Evolutionary conservation across 202 grass and related monocot species (phyloP).

Genomic region (Brachypodium distachyon): DNA sequence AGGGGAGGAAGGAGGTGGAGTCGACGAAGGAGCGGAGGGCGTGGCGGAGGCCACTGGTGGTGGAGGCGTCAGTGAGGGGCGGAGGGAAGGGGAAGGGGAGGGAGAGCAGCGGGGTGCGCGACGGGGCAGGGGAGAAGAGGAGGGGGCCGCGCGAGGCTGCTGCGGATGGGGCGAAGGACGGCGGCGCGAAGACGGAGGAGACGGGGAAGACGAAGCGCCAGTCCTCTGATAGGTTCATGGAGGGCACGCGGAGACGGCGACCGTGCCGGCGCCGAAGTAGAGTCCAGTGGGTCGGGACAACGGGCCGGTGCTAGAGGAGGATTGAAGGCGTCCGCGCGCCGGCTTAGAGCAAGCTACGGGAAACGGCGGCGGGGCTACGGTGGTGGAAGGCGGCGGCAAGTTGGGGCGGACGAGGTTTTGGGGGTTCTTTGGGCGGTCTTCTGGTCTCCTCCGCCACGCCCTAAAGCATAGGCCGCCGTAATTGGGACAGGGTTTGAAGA

Average conservation of each 20-base stretch:
- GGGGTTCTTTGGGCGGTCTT: too few relatives aligned
- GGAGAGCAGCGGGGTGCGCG: conserved; percentile 18
- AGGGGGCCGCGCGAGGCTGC: conserved; percentile 1
- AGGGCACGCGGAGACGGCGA: background rate
- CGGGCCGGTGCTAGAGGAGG: too few relatives aligned
- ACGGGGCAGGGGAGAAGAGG: conserved; percentile 26
- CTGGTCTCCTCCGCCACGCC: too few relatives aligned
- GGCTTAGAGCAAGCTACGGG: too few relatives aligned
- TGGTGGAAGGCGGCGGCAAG: too few relatives aligned
- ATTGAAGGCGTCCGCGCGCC: too few relatives aligned
- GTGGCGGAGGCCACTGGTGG: conserved; percentile 12
- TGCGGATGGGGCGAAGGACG: conserved; percentile 26
- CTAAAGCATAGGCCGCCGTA: too few relatives aligned
- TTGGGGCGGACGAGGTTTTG: too few relatives aligned
- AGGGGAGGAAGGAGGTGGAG: conserved; percentile 32
- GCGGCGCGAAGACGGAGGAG: conserved; percentile 43
- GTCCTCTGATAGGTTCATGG: conserved; percentile 49
- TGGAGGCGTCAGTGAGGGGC: conserved; percentile 11
- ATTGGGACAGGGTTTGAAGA: too few relatives aligned
- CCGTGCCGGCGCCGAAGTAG: background rate
- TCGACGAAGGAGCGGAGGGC: conserved; percentile 16
- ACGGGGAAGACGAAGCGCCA: conserved; percentile 47
- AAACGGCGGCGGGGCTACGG: too few relatives aligned
- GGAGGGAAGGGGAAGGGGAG: conserved; percentile 30
- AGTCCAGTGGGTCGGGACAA: background rate